phyloP scores from a whole-genome alignment of 2,329 filamentous ascomycete species.

The Beauveria bassiana region DNA sequence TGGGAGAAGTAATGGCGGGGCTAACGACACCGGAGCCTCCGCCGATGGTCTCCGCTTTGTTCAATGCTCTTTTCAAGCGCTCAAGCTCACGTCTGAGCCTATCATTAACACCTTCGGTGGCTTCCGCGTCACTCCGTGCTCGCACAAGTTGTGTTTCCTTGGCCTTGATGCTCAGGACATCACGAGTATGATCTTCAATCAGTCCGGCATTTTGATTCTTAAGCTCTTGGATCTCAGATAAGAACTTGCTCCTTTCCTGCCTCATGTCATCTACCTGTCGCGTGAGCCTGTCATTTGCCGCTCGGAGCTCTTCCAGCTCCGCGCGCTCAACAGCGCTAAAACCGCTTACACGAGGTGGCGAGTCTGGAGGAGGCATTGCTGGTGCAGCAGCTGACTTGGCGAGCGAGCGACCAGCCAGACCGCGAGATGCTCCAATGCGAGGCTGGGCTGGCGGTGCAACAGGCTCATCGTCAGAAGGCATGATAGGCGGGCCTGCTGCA shows the following conservation, averaged over 20 bases:
- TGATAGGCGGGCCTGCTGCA: slow-evolving; percentile 38
- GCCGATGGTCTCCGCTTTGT: slow-evolving; percentile 48
- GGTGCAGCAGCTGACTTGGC: slow-evolving; percentile 59
- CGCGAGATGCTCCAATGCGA: slow-evolving; percentile 62
- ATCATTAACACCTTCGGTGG: slow-evolving; percentile 78
- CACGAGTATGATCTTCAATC: slow-evolving; percentile 93
- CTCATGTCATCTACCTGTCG: slow-evolving; percentile 73
- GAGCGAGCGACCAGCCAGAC: slow-evolving; percentile 78
- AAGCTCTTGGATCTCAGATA: slow-evolving; percentile 84
- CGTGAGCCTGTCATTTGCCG: slow-evolving; percentile 70
- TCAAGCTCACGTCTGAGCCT: slow-evolving; percentile 83
- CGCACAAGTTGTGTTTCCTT: slow-evolving; percentile 96
- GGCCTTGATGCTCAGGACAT: slow-evolving; percentile 93
- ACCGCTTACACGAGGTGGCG: slow-evolving; percentile 54
- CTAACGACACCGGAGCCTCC: slow-evolving; percentile 30
- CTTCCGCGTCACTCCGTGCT: slow-evolving; percentile 81
- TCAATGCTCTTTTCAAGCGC: slow-evolving; percentile 79
- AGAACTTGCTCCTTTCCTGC: slow-evolving; percentile 71
- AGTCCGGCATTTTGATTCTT: slow-evolving; percentile 95
- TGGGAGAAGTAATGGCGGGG: slow-evolving; percentile 42
- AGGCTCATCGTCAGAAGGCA: slow-evolving; percentile 50
- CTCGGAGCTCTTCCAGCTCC: slow-evolving; percentile 83
- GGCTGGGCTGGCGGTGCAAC: slow-evolving; percentile 48
- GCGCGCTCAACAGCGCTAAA: slow-evolving; percentile 75
- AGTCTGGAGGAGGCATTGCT: slow-evolving; percentile 41